Conservation (phyloP, 768 basidiomycete genomes). For the Hericium coralloides region DNA sequence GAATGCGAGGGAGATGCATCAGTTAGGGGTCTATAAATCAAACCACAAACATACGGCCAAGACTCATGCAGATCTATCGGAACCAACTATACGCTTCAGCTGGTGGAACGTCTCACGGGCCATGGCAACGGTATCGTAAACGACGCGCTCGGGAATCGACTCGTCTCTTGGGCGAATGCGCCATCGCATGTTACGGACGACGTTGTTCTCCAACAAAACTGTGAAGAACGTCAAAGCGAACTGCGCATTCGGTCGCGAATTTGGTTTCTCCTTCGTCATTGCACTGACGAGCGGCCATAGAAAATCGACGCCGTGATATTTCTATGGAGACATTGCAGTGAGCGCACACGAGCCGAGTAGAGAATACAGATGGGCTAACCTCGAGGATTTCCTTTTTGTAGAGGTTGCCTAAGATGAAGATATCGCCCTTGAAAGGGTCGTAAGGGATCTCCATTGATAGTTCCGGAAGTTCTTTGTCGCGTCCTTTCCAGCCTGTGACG, state of each 20-base stretch:
- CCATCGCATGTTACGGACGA: conserved; percentile 1
- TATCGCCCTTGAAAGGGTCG: conserved; percentile 19
- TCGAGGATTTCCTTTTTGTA: conserved; percentile 14
- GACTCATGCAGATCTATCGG: no score
- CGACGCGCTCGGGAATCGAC: conserved; percentile 3
- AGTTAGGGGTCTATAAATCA: no score
- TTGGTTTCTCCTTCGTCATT: not conserved
- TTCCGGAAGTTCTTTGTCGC: conserved; percentile 19
- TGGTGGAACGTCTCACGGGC: conserved; percentile 10
- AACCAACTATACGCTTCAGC: not conserved
- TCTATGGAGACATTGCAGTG: not conserved
- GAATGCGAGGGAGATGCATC: no score
- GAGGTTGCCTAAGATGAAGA: conserved; percentile 19
- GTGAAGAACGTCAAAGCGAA: not conserved
- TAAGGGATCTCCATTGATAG: conserved; percentile 14
- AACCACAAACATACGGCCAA: no score
- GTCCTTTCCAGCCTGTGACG: conserved; percentile 12
- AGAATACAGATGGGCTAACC: conserved; percentile 1
- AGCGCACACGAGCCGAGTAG: no score
- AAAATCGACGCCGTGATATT: not conserved
- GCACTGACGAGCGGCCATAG: not conserved
- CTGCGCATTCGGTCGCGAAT: not conserved
- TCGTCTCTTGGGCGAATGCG: conserved; percentile 8
- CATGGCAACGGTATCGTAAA: conserved; percentile 14
- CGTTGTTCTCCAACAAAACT: not conserved